Conservation (phyloP, 2,329 filamentous ascomycete genomes). For the Fusarium nanum region DNA sequence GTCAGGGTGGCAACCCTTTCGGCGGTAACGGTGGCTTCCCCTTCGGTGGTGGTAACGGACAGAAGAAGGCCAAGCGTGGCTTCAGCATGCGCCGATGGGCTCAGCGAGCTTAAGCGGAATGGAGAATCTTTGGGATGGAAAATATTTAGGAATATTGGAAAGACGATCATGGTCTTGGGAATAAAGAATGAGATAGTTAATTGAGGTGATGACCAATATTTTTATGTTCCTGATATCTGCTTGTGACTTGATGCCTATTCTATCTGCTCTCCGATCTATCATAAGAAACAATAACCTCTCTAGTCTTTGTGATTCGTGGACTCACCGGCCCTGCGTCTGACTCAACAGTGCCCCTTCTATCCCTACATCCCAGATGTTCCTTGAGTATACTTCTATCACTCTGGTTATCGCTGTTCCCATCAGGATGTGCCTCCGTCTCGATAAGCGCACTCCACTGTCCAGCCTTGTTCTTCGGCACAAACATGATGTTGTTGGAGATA, state of each 20-base stretch:
- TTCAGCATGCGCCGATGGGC: conserved; percentile 27
- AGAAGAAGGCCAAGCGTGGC: conserved; percentile 20
- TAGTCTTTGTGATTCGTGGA: background rate
- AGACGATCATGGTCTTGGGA: background rate
- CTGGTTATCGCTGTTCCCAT: conserved; percentile 22
- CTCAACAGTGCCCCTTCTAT: background rate
- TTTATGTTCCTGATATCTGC: background rate
- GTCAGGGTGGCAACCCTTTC: background rate
- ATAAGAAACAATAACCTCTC: conserved; percentile 28
- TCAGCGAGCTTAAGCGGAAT: background rate
- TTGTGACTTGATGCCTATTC: background rate
- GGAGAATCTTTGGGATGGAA: background rate
- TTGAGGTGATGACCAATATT: conserved; percentile 7
- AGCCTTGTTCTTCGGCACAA: conserved; percentile 35
- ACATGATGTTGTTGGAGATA: conserved; percentile 30
- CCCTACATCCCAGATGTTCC: conserved; percentile 2
- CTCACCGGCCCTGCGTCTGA: background rate
- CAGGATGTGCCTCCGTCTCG: conserved; percentile 21
- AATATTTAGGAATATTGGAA: background rate
- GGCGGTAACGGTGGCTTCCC: conserved; percentile 2
- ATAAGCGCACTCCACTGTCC: conserved; percentile 36
- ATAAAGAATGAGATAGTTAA: conserved; percentile 8
- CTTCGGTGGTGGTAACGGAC: conserved; percentile 26
- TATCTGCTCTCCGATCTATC: background rate
- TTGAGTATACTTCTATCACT: conserved; percentile 34